phyloP scores from a whole-genome alignment of 306 rosid genomes.

The Ormosia emarginata region DNA sequence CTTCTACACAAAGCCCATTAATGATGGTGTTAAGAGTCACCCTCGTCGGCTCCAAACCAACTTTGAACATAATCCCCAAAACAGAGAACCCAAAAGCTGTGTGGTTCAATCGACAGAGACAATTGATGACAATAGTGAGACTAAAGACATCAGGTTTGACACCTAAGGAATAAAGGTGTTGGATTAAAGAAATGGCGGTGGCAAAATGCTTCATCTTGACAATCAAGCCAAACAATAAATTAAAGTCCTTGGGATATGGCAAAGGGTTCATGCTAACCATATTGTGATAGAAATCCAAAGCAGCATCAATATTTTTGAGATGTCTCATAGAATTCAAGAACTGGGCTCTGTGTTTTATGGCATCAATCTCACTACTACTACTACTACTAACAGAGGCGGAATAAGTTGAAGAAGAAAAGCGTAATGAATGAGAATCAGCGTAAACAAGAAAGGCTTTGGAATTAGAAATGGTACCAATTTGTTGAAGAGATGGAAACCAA shows the following conservation, averaged over 20 bases:
- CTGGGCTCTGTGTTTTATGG: background rate
- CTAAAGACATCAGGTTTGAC: background rate
- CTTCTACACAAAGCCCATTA: constrained; percentile 12
- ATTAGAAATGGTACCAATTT: too few species aligned
- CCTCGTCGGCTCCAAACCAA: background rate
- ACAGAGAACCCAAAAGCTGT: constrained; percentile 2
- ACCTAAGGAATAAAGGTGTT: background rate
- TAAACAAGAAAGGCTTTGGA: too few species aligned
- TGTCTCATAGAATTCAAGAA: background rate
- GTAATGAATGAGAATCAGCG: background rate
- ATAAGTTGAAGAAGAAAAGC: background rate
- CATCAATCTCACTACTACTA: background rate
- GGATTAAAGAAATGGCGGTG: background rate
- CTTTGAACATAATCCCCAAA: background rate
- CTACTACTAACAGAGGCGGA: background rate
- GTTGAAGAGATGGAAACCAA: too few species aligned
- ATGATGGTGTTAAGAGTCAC: background rate
- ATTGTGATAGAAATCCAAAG: background rate
- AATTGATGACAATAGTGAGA: constrained; percentile 5
- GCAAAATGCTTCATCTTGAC: background rate
- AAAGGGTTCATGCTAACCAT: constrained; percentile 8
- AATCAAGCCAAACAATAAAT: background rate
- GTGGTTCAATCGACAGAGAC: background rate
- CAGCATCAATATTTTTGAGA: background rate
- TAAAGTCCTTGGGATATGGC: background rate